Base-by-base conservation (phyloP, 129 eudicot genomes). In the Tagetes patula region DNA sequence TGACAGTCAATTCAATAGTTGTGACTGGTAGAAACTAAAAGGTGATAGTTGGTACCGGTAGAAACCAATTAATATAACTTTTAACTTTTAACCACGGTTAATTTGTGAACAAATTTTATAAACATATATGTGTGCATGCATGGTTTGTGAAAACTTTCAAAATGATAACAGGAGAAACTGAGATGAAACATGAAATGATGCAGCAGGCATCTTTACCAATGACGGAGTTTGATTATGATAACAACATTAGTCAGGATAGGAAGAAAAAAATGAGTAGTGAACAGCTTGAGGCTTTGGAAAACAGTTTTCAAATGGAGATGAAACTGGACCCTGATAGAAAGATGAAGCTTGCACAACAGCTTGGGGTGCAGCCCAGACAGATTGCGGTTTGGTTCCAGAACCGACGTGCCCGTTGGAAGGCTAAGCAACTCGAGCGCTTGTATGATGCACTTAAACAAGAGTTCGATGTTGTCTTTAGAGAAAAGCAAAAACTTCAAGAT, bases 361-460 rank as follows among this genome's bases (percentile, higher is more conserved):
- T 90, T 1, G 94, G 91, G 33, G 79, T 90, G 37, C 96, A 87
- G 91, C 96, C 96, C 0, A 77, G 96, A 50, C 96, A 90, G 77
- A 76, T 90, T 14, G 91, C 96, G 1, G 91, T 90, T 54, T 90
- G 96, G 96, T 90, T 90, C 83, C 96, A 90, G 56, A 90, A 90
- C 77, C 60, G 96, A 65, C 76, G 96, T 71, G 96, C 96, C 61
- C 76, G 96, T 45, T 90, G 96, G 96, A 90, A 90, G 87, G 81
- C 83, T 2, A 90, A 90, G 89, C 91, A 90, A 79, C 96, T 90
- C 27, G 96, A 90, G 79, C 86, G 80, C 70, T 82, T 87, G 77
- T 90, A 87, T 64, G 87, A 85, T 46, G 61, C 87, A 1, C 95
- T 90, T 45, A 87, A 87, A 71, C 94, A 83, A 46, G 87, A 90